These are phyloP conservation scores for Helotiales sp. DNA, from an alignment of 2,329 filamentous ascomycete genomes.

Conservation along the genomic window DNA sequence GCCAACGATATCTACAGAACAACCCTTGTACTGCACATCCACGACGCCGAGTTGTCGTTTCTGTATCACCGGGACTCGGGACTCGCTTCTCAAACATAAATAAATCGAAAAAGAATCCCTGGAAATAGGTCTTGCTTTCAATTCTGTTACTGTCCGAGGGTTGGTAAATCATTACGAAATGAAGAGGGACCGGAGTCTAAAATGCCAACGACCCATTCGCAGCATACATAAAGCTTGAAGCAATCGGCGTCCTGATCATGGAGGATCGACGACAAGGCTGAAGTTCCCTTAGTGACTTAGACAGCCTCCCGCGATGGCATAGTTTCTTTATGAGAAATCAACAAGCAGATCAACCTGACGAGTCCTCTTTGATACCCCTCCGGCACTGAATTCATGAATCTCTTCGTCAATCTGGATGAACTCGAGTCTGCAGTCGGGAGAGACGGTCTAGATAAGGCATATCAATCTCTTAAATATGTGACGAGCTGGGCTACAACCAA, in stretches of 20 bases:
- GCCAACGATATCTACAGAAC: background rate
- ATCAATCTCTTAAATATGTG: background rate
- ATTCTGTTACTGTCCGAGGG: background rate
- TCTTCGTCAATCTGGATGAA: background rate
- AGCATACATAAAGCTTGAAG: background rate
- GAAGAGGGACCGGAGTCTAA: background rate
- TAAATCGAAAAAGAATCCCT: background rate
- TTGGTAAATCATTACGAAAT: background rate
- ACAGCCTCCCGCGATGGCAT: background rate
- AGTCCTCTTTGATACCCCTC: background rate
- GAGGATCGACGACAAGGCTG: background rate
- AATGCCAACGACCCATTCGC: background rate
- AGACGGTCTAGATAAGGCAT: background rate
- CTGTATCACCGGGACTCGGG: background rate
- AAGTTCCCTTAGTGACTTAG: background rate
- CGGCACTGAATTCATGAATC: background rate
- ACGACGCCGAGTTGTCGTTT: background rate
- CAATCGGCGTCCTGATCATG: background rate
- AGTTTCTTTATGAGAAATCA: no score
- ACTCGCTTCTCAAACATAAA: background rate
- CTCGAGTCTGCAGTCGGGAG: background rate
- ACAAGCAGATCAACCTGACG: background rate
- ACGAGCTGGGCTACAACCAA: background rate
- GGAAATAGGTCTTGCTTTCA: background rate
- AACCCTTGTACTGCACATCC: background rate